These are phyloP conservation scores for Bolboschoenus planiculmis DNA, from an alignment of 176 grass and related monocot genomes.

Conservation along the genomic window DNA sequence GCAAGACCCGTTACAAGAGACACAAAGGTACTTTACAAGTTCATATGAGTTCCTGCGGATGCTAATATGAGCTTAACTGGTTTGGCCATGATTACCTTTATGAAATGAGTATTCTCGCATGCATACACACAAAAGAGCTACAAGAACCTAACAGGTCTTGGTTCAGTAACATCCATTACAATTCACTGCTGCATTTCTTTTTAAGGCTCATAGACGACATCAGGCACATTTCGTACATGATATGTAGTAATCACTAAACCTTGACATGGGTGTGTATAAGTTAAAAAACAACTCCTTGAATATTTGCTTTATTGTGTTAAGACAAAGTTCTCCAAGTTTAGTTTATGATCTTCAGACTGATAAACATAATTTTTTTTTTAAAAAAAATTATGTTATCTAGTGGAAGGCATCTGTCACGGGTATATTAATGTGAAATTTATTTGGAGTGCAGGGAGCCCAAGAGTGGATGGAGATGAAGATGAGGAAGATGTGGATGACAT, in stretches of 20 bases:
- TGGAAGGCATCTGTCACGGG: background rate
- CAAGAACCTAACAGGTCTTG: background rate
- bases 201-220: background rate
- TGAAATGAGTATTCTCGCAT: background rate
- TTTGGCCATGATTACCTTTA: background rate
- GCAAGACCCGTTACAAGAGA: conserved; percentile 99
- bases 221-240: background rate
- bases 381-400: background rate
- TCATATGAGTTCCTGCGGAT: background rate
- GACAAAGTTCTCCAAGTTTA: background rate
- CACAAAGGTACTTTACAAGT: conserved; percentile 53
- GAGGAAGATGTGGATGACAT: conserved; percentile 95
- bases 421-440: background rate
- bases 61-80: background rate
- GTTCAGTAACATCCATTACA: background rate
- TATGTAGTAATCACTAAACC: background rate
- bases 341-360: background rate
- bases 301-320: background rate
- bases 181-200: background rate
- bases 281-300: background rate
- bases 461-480: conserved; percentile 94
- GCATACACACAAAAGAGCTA: background rate
- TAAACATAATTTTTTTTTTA: too few species aligned
- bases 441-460: conserved; percentile 71
- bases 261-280: background rate